phyloP scores from a whole-genome alignment of 257 asterid genomes.

The Solanum ossicruentum region DNA sequence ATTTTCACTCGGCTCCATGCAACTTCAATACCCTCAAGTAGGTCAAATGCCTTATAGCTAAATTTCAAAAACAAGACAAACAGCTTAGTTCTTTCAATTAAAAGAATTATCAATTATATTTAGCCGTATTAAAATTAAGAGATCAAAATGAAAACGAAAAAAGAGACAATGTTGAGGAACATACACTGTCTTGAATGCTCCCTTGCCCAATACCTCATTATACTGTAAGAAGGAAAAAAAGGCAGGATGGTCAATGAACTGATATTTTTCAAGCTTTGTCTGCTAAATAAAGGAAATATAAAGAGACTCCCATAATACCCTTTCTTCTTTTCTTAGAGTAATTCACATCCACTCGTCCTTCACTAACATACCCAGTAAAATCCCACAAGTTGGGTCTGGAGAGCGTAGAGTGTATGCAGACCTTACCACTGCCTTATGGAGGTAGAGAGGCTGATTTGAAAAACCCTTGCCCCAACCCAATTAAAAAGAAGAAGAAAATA shows the following conservation, averaged over 20 bases:
- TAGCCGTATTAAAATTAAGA: neutral
- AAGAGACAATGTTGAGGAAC: conserved; percentile 4
- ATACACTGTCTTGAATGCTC: conserved; percentile 80
- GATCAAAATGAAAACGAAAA: neutral
- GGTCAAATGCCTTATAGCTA: conserved; percentile 76
- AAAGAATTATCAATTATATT: neutral
- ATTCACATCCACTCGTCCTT: neutral
- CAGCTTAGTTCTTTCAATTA: neutral
- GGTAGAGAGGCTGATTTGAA: too few species aligned
- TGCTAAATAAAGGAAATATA: neutral
- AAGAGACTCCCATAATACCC: neutral
- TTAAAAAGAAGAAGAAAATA: too few species aligned
- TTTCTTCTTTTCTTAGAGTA: neutral
- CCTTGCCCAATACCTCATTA: conserved; percentile 64
- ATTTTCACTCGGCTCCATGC: conserved; percentile 77
- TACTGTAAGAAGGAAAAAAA: conserved; percentile 29
- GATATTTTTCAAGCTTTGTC: neutral
- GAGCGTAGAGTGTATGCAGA: too few species aligned
- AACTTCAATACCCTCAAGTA: conserved; percentile 66
- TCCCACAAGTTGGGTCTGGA: too few species aligned
- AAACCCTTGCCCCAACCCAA: too few species aligned
- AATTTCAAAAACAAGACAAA: neutral
- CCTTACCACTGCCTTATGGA: too few species aligned
- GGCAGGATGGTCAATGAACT: neutral
- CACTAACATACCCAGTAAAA: too few species aligned